Evolutionary conservation across 1,139 yeast species (phyloP).

Genomic region (Suhomyces ambrosiae): DNA sequence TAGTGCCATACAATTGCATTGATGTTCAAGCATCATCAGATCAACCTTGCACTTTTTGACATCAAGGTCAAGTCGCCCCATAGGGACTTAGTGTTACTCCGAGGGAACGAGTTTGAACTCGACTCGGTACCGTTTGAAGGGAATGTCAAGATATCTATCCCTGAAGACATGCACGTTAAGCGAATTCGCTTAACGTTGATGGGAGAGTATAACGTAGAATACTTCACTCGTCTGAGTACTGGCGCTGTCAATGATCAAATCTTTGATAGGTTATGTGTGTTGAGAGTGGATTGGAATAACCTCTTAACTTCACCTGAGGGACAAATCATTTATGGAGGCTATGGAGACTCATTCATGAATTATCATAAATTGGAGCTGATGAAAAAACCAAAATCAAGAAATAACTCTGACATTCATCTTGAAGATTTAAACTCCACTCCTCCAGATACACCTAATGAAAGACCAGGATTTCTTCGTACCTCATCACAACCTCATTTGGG

Average conservation of each 20-base stretch:
- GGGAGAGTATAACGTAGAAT: slow-evolving; percentile 60
- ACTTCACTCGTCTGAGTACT: slow-evolving; percentile 43
- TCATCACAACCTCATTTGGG: slow-evolving; percentile 21
- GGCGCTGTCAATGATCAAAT: slow-evolving; percentile 45
- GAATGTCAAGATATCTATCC: slow-evolving; percentile 54
- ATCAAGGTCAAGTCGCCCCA: slow-evolving; percentile 50
- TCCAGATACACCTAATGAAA: slow-evolving; percentile 6
- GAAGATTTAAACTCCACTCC: slow-evolving; percentile 4
- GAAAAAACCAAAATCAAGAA: slow-evolving; percentile 9
- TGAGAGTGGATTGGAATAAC: slow-evolving; percentile 63
- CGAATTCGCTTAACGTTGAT: slow-evolving; percentile 47
- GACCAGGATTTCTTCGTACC: slow-evolving; percentile 22
- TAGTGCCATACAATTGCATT: no score
- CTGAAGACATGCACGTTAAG: slow-evolving; percentile 53
- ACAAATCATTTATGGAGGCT: slow-evolving; percentile 41
- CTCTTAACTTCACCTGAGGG: slow-evolving; percentile 53
- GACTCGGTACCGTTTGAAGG: slow-evolving; percentile 58
- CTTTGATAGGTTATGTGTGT: slow-evolving; percentile 50
- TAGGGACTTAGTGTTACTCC: slow-evolving; percentile 54
- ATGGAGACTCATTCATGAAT: slow-evolving; percentile 37
- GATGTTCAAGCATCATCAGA: slow-evolving; percentile 29
- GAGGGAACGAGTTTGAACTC: slow-evolving; percentile 61
- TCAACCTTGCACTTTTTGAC: slow-evolving; percentile 35
- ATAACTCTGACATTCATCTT: slow-evolving; percentile 8
- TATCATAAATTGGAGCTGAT: slow-evolving; percentile 17